phyloP scores from a whole-genome alignment of 768 basidiomycete species.

The Tricholomella constricta region DNA sequence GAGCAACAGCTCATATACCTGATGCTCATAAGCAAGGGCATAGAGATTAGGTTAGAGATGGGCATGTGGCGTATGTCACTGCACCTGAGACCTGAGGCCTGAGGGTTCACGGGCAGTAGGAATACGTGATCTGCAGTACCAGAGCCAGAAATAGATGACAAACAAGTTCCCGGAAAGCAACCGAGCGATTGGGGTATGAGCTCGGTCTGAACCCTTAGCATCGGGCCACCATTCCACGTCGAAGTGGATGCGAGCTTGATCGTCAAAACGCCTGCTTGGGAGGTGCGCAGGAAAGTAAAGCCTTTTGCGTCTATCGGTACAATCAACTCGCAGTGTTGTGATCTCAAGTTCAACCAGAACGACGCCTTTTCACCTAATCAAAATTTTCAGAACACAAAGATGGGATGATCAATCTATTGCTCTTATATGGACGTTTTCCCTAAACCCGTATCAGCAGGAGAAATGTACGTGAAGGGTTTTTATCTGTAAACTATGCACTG shows the following conservation, averaged over 20 bases:
- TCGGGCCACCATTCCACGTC: slow-evolving; percentile 6
- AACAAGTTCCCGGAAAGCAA: slow-evolving; percentile 5
- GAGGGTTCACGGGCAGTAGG: slow-evolving; percentile 8
- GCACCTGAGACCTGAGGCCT: too few relatives aligned
- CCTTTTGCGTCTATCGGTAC: too few relatives aligned
- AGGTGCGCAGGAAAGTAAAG: too few relatives aligned
- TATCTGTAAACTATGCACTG: background rate
- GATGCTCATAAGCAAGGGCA: slow-evolving; percentile 8
- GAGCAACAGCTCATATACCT: background rate
- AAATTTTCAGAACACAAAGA: background rate
- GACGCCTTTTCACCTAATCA: slow-evolving; percentile 1
- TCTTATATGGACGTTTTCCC: slow-evolving; percentile 7
- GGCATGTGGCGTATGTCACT: background rate
- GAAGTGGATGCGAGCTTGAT: slow-evolving; percentile 8
- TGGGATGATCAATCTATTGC: background rate
- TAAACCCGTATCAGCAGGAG: background rate
- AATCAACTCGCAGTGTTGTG: slow-evolving; percentile 2
- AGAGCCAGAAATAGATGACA: background rate
- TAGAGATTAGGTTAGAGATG: background rate
- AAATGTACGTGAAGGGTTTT: background rate
- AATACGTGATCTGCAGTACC: background rate
- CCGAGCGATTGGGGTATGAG: slow-evolving; percentile 3
- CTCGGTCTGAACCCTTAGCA: slow-evolving; percentile 7
- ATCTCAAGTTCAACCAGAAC: slow-evolving; percentile 1
- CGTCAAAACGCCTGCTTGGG: too few relatives aligned